Evolutionary conservation across 2,329 filamentous ascomycete species (phyloP), one percentile per base, ranked within the genome.

Genomic region (Metarhizium sp.): DNA sequence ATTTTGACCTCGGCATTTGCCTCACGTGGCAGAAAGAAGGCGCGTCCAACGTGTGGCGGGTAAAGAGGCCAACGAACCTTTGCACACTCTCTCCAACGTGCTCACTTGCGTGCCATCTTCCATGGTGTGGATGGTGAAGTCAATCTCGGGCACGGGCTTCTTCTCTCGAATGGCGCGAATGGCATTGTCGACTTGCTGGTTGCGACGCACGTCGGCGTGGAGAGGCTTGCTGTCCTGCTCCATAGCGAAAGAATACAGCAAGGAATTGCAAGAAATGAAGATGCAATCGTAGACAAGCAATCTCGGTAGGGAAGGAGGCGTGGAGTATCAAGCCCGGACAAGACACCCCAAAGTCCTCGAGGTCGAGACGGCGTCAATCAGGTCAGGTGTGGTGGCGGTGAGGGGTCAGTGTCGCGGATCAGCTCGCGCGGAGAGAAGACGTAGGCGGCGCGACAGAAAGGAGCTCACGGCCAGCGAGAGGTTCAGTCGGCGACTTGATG

Each of bases 81-180:
- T 99, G 81, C 92, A 96, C 59, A 99, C 94, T 71, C 94, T 84
- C 75, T 99, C 94, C 70, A 88, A 76, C 59, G 94, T 99, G 83
- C 84, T 97, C 70, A 99, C 94, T 76, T 96, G 90, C 54, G 83
- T 86, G 68, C 90, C 90, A 78, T 99, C 94, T 73, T 99, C 94
- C 92, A 97, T 96, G 59, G 88, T 94, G 74, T 99, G 94, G 68
- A 99, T 85, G 55, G 90, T 95, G 72, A 99, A 99, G 78, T 99
- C 94, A 67, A 99, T 97, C 79, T 97, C 92, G 57, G 94, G 94
- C 52, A 95, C 81, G 54, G 92, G 92, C 78, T 88, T 92, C 86
- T 97, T 97, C 66, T 96, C 85, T 71, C 86, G 85, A 67, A 99
- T 91, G 58, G 94, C 94, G 71, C 89, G 90, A 68, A 92, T 87